Evolutionary conservation across 176 grass and related monocot genomes (phyloP), one percentile per base, ranked within the genome.

Genomic region (Rhynchospora pubera): DNA sequence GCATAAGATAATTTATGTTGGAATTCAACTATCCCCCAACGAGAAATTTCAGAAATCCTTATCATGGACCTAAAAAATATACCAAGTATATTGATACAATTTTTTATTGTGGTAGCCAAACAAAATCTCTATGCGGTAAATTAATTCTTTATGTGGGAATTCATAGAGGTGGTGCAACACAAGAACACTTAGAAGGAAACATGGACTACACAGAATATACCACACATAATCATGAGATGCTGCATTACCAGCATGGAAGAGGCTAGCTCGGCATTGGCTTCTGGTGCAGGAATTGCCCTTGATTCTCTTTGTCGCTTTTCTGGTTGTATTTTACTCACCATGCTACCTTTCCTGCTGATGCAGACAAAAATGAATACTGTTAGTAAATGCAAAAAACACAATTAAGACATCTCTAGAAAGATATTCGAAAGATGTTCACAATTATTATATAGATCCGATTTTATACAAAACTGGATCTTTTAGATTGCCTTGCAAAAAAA

Each of bases 181-280:
- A 51, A 74, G 47, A 76, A 30, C 47, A 51, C 11, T 28, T 80
- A 18, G 2, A 62, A 86, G 45, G 8, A 1, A 44, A 79, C 7
- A 28, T 26, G 34, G 15, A 57, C 57, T 55, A 87, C 60, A 78
- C 72, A 69, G 74, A 78, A 32, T 48, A 23, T 4, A 15, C 18
- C 42, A 48, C 65, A 70, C 60, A 50, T 42, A 23, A 78, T 77
- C 56, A 89, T 7, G 32, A 82, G 79, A 73, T 24, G 39, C 39
- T 5, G 39, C 9, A 62, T 82, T 91, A 99, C 97, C 93, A 93
- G 92, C 91, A 99, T 84, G 3, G 93, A 99, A 88, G 93, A 91
- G 44, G 84, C 75, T 81, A 99, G 85, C 80, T 99, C 97, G 82
- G 97, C 97, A 89, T 99, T 99, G 61, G 97, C 97, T 47, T 99